Percentiles rank a stretch among this genome's conserved stretches.
These are phyloP conservation scores for Schizosaccharomyces cryophilus DNA, from an alignment of 805 yeast genomes.

Conservation along the genomic window DNA sequence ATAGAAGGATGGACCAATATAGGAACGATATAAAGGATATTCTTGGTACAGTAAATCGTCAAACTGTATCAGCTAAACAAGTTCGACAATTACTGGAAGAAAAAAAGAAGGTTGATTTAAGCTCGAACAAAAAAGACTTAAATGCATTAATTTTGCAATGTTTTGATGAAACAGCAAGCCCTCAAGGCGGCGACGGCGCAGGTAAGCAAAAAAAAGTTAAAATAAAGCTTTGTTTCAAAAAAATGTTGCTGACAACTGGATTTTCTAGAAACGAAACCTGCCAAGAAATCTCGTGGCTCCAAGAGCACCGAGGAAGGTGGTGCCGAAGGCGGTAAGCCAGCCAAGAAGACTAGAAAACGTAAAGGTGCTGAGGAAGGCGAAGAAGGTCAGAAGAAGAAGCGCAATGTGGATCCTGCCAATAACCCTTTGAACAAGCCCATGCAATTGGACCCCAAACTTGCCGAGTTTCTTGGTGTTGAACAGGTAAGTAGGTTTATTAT, in stretches of 20 bases:
- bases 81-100: background rate
- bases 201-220: background rate
- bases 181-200: background rate
- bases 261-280: background rate
- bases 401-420: conserved; percentile 13
- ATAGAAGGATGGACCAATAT: background rate
- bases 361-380: conserved; percentile 5
- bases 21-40: background rate
- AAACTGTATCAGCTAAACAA: background rate
- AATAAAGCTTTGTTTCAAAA: background rate
- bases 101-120: background rate
- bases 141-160: background rate
- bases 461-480: conserved; percentile 22
- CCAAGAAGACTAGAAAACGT: conserved; percentile 3
- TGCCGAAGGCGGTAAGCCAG: background rate
- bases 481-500: conserved; percentile 10
- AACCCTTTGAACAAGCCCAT: conserved; percentile 18
- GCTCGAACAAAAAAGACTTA: background rate
- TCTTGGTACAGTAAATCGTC: background rate
- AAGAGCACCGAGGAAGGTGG: background rate
- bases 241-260: background rate
- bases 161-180: background rate
- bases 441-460: conserved; percentile 27
- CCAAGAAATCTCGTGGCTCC: background rate
- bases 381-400: conserved; percentile 6